These are phyloP conservation scores for Sarocladium oryzae DNA, from an alignment of 2,329 filamentous ascomycete species.

Conservation along the genomic window DNA sequence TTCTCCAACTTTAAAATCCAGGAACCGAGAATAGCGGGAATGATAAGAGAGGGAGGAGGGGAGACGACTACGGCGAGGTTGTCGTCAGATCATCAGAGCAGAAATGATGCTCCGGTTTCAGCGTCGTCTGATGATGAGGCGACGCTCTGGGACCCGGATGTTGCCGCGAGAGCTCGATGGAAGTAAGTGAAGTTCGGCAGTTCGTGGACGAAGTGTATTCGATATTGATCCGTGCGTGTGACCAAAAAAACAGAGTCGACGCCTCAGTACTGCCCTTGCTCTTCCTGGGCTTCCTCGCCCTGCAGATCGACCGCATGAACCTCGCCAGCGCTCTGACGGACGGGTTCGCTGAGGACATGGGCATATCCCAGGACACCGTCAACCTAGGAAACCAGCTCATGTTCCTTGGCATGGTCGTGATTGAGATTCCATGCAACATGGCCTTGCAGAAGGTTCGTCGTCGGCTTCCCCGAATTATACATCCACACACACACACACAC, in stretches of 20 bases:
- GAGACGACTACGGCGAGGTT: neutral
- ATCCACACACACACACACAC: no score
- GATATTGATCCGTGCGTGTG: no score
- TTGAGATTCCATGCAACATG: conserved; percentile 47
- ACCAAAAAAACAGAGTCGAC: conserved; percentile 39
- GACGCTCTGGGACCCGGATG: neutral
- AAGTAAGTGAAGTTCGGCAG: neutral
- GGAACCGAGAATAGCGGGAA: no score
- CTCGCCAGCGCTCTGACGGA: conserved; percentile 43
- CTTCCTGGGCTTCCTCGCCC: conserved; percentile 41
- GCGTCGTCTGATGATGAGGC: neutral
- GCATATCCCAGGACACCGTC: conserved; percentile 37
- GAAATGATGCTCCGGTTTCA: no score
- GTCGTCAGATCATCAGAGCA: neutral
- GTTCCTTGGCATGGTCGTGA: conserved; percentile 42
- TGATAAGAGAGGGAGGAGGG: no score
- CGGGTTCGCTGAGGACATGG: conserved; percentile 36
- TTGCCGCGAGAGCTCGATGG: neutral
- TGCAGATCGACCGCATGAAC: conserved; percentile 48
- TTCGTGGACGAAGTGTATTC: no score
- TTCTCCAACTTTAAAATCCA: no score
- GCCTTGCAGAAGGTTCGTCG: conserved; percentile 25
- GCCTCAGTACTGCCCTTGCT: conserved; percentile 40
- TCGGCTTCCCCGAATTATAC: no score
- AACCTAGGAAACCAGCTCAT: conserved; percentile 48